Conservation (phyloP, 2,329 filamentous ascomycete species). For the Xylaria sp. region DNA sequence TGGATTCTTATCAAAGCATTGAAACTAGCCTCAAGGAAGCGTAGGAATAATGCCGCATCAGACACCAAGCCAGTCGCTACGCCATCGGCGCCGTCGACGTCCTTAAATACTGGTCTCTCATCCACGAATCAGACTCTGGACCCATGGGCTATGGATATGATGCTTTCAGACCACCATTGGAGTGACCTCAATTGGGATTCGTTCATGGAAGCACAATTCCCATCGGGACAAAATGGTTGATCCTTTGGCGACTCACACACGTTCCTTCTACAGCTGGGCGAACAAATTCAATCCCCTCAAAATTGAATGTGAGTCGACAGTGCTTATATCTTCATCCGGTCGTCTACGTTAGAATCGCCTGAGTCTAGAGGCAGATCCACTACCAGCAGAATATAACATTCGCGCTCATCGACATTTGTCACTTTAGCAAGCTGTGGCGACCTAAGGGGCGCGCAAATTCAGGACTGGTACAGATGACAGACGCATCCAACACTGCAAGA, state of each 20-base stretch:
- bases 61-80: not conserved
- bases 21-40: slow-evolving; percentile 34
- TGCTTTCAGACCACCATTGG: slow-evolving; percentile 45
- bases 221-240: slow-evolving; percentile 9
- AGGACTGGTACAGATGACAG: not conserved
- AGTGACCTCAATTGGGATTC: slow-evolving; percentile 45
- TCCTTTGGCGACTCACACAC: not conserved
- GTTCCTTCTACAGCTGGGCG: not conserved
- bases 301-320: not conserved
- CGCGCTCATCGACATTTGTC: not conserved
- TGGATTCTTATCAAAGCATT: slow-evolving; percentile 45
- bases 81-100: slow-evolving; percentile 4
- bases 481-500: not conserved
- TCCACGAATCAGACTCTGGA: slow-evolving; percentile 36
- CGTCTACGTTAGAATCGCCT: no score
- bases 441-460: not conserved
- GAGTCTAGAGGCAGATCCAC: not conserved
- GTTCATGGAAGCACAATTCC: slow-evolving; percentile 25
- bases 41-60: not conserved
- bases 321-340: not conserved
- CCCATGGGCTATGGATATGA: slow-evolving; percentile 42
- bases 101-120: slow-evolving; percentile 14
- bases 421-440: not conserved
- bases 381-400: not conserved
- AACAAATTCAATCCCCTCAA: not conserved